Evolutionary conservation across 805 yeast genomes (phyloP), one percentile per base, ranked within the genome.

Genomic region (Cephaloascus albidus): DNA sequence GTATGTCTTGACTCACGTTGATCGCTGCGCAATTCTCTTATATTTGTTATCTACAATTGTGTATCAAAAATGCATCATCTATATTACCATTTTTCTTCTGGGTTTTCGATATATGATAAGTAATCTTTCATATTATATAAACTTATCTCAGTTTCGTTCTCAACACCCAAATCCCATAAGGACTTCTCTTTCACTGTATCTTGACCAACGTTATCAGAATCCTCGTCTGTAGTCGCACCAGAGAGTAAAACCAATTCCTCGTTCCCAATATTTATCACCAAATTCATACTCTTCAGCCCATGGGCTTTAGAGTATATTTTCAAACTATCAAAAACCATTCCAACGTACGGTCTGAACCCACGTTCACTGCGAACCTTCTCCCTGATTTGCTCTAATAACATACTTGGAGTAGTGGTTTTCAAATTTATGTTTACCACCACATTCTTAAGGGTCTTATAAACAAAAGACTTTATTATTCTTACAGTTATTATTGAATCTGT

Each of bases 231-330:
- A n/a, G n/a, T n/a, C n/a, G n/a, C n/a, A n/a, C n/a, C n/a, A n/a
- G n/a, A n/a, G n/a, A n/a, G n/a, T n/a, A n/a, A n/a, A n/a, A n/a
- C n/a, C n/a, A n/a, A n/a, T 4, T 81, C 84, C 45, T 66, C 71
- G 51, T 89, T 80, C 20, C 86, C 96, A 56, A 93, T 74, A 56
- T 93, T 93, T 45, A 93, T 84, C 36, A 88, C 93, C 47, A 93
- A 68, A 54, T 93, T 88, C 77, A 88, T 83, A 2, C 96, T 85
- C 61, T 93, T 93, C 23, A 95, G 75, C 10, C 94, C 93, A 58
- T 90, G 97, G 0, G 98, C 97, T 54, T 87, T 88, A 20, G 96
- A 84, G 61, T 93, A 93, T 4, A 93, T 72, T 58, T 93, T 93
- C 41, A 90, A 57, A 0, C 89, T 68, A 53, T 90, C 85, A 45